Conservation (phyloP, 192 early-diverging fungal species). For the Pilaira anomala region DNA sequence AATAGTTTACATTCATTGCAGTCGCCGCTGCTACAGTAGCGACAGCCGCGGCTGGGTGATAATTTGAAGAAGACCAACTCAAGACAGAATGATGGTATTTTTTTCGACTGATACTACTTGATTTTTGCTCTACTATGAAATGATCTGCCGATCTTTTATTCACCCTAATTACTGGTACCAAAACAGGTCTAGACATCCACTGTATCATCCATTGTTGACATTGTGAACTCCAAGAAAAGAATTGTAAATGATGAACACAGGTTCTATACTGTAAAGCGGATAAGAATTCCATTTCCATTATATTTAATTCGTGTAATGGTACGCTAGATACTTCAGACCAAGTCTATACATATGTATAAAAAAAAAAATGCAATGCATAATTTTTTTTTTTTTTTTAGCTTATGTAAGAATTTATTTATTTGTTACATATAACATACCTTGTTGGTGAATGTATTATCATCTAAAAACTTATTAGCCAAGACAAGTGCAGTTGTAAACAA, state of each 20-base stretch:
- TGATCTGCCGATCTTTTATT: not conserved
- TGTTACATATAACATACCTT: slow-evolving; percentile 32
- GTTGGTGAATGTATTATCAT: slow-evolving; percentile 91
- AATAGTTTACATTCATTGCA: slow-evolving; percentile 15
- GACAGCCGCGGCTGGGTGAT: not conserved
- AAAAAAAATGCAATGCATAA: too few relatives aligned
- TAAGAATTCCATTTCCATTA: slow-evolving; percentile 88
- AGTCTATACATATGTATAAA: slow-evolving; percentile 16
- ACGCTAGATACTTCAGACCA: slow-evolving; percentile 88
- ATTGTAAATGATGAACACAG: slow-evolving; percentile 65
- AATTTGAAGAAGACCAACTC: not conserved
- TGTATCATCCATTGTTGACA: slow-evolving; percentile 30
- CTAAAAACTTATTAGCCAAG: slow-evolving; percentile 80
- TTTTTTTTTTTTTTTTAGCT: too few relatives aligned
- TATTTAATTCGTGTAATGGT: slow-evolving; percentile 73
- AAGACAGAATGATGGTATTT: not conserved
- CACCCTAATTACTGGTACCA: not conserved
- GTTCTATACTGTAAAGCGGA: slow-evolving; percentile 70
- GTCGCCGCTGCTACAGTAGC: slow-evolving; percentile 1
- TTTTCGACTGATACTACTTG: too few relatives aligned
- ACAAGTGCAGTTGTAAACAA: slow-evolving; percentile 81
- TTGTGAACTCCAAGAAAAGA: slow-evolving; percentile 59
- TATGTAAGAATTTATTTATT: not conserved
- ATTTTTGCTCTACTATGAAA: not conserved
- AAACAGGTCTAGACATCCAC: not conserved